Evolutionary conservation across 805 yeast genomes (phyloP).

Genomic region (Candida dajiaensis): DNA sequence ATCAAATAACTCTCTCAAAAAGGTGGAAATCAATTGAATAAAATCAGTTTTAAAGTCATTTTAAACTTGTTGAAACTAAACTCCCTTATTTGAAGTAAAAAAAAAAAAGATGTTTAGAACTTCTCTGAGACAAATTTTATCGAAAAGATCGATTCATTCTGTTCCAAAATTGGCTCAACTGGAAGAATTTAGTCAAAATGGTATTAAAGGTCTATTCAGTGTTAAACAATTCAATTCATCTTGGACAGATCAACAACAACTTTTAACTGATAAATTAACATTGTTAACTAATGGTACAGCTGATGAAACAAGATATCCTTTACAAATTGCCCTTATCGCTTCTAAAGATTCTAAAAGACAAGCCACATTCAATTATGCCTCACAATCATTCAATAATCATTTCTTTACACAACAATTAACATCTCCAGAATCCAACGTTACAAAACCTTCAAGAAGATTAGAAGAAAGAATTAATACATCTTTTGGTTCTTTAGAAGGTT

Average conservation of each 20-base stretch:
- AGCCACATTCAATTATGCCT: slow-evolving; percentile 77
- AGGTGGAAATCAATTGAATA: too few species aligned
- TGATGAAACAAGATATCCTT: slow-evolving; percentile 69
- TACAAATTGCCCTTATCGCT: slow-evolving; percentile 61
- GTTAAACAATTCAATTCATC: slow-evolving; percentile 62
- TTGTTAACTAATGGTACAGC: slow-evolving; percentile 71
- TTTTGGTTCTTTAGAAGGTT: slow-evolving; percentile 28
- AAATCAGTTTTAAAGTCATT: too few species aligned
- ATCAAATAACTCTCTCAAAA: too few species aligned
- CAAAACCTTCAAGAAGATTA: slow-evolving; percentile 32
- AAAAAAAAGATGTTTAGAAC: neutral
- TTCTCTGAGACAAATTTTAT: neutral
- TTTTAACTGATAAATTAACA: slow-evolving; percentile 52
- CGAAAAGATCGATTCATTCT: slow-evolving; percentile 41
- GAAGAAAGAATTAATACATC: slow-evolving; percentile 29
- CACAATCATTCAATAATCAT: slow-evolving; percentile 91
- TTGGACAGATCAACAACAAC: slow-evolving; percentile 79
- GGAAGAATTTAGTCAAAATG: slow-evolving; percentile 24
- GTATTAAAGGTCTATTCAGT: slow-evolving; percentile 62
- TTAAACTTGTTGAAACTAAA: too few species aligned
- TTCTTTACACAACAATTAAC: slow-evolving; percentile 66
- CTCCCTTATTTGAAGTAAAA: too few species aligned
- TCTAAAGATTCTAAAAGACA: slow-evolving; percentile 63
- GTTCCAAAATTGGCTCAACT: slow-evolving; percentile 45
- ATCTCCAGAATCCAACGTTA: slow-evolving; percentile 15